Evolutionary conservation across 1,284 basidiomycete genomes (phyloP), one percentile per base, ranked within the genome.

Genomic region (Cutaneotrichosporon sp.): DNA sequence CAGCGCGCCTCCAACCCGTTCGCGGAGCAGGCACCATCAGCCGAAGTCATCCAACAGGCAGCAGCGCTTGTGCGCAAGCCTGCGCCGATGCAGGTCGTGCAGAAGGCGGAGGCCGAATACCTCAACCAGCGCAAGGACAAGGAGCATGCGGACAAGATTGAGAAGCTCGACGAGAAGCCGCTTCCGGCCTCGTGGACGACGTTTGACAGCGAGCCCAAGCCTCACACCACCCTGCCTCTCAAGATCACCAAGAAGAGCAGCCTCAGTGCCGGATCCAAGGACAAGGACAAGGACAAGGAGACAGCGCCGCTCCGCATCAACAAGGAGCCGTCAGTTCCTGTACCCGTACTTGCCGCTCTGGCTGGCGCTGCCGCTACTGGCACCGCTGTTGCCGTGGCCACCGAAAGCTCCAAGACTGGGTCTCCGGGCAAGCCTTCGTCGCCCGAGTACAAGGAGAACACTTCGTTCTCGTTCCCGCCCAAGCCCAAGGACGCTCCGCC

Each of bases 241-340:
- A 53, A 53, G 51, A 53, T 53, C 51, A 53, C 51, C 30, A 53
- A 53, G 51, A 53, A 53, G 51, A n/a, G 16, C 51, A 53, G 51
- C 16, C 26, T 53, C 30, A 53, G 51, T 30, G 30, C 18, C 16
- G 30, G 30, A 30, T 32, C 9, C 30, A 52, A 31, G 50, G 50
- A 52, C 34, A 56, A 56, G 55, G 55, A 22, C 30, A 52, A 16
- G 50, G 50, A 52, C 34, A 56, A 56, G 55, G 55, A 38, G 34
- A 40, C 55, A 3, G 55, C 55, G 21, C 55, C 55, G 2, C 38
- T 56, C 10, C 55, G 55, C 13, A 26, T 56, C 13, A 34, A 40
- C n/a, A 56, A 56, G 55, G 36, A 56, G 36, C n/a, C 26, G 31
- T 8, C 51, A 14, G 51, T 5, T 34, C 5, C 30, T 10, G 5